Percentiles rank a stretch among this genome's conserved stretches.
phyloP scores from a whole-genome alignment of 805 yeast genomes.

The Lipomyces anomalus region DNA sequence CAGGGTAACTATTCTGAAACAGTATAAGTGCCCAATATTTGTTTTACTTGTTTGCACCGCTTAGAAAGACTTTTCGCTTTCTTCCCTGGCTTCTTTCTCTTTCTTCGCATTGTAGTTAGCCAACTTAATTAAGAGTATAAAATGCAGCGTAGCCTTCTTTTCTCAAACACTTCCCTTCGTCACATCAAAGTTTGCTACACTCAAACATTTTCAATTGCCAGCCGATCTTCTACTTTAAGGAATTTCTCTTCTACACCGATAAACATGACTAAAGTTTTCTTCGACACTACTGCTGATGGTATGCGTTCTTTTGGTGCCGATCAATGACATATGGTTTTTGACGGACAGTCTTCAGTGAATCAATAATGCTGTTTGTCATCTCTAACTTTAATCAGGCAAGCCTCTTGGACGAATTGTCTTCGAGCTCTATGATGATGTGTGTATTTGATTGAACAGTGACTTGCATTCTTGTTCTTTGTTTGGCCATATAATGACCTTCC shows the following conservation, averaged over 20 bases:
- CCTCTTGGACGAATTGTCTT: slow-evolving; percentile 79
- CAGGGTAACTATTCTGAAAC: too few species aligned
- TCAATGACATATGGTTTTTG: background rate
- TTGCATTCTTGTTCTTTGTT: background rate
- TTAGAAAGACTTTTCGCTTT: too few species aligned
- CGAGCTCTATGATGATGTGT: slow-evolving; percentile 81
- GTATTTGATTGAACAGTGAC: slow-evolving; percentile 40
- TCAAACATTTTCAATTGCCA: too few species aligned
- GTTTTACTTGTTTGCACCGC: too few species aligned
- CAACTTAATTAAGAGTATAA: too few species aligned
- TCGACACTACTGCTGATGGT: slow-evolving; percentile 77
- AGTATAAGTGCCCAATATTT: too few species aligned
- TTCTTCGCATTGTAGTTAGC: too few species aligned
- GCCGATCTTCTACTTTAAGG: too few species aligned
- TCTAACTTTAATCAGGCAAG: slow-evolving; percentile 46
- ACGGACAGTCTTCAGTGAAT: background rate
- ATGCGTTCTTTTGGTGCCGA: slow-evolving; percentile 20
- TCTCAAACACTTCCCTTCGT: too few species aligned
- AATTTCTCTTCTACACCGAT: slow-evolving; percentile 12
- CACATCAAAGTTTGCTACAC: too few species aligned
- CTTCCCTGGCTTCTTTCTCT: too few species aligned
- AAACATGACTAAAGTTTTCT: slow-evolving; percentile 65
- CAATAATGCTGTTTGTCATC: slow-evolving; percentile 1
- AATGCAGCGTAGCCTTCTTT: too few species aligned
- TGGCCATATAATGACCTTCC: background rate